These are phyloP conservation scores for Cicer arietinum DNA, from an alignment of 306 rosid genomes.

Conservation along the genomic window DNA sequence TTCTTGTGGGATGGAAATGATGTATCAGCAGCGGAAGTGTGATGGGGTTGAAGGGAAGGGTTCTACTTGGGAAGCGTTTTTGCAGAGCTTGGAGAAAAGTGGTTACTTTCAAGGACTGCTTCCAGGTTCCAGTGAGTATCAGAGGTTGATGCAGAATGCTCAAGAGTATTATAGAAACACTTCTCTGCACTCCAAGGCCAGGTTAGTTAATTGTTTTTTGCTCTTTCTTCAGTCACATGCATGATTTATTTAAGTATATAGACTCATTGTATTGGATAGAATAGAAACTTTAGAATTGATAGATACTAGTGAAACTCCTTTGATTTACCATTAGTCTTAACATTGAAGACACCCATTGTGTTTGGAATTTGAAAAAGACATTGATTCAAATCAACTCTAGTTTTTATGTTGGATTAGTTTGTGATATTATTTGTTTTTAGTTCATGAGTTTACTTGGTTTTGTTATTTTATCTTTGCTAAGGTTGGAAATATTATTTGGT, in stretches of 20 bases:
- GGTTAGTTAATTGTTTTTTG: slow-evolving; percentile 49
- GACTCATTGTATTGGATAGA: slow-evolving; percentile 8
- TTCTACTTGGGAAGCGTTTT: slow-evolving; percentile 73
- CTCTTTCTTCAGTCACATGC: background rate
- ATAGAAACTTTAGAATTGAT: background rate
- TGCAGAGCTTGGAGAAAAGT: slow-evolving; percentile 70
- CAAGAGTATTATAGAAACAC: slow-evolving; percentile 70
- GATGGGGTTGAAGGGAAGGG: slow-evolving; percentile 83
- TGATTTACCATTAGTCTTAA: background rate
- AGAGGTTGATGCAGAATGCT: slow-evolving; percentile 79
- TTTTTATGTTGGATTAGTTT: background rate
- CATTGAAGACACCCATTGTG: background rate
- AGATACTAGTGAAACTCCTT: background rate
- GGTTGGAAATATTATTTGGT: background rate
- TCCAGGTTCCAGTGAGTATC: slow-evolving; percentile 78
- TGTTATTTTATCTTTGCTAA: slow-evolving; percentile 25
- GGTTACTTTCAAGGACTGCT: slow-evolving; percentile 82
- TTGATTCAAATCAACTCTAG: background rate
- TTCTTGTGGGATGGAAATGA: slow-evolving; percentile 93
- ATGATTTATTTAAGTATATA: background rate
- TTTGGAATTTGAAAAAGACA: slow-evolving; percentile 2
- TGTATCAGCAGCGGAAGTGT: slow-evolving; percentile 76
- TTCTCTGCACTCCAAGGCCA: slow-evolving; percentile 61
- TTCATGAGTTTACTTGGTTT: slow-evolving; percentile 3
- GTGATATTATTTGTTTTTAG: background rate